Conservation (phyloP, 1,284 basidiomycete genomes). For the Exobasidium cylindrosporum region DNA sequence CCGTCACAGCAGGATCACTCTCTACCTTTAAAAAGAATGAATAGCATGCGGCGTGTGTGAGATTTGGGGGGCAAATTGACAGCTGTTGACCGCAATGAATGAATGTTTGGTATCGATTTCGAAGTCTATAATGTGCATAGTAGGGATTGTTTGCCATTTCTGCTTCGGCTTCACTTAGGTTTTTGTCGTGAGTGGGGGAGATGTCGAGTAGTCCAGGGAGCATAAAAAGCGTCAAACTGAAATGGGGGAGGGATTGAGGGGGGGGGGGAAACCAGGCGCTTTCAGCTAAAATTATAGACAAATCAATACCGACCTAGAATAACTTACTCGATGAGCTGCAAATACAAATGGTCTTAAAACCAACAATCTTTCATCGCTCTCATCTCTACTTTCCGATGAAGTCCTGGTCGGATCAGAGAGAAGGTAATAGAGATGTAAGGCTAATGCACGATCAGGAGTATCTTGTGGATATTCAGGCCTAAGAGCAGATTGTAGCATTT, state of each 20-base stretch:
- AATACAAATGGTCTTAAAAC: constrained; percentile 61
- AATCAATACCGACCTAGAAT: constrained; percentile 3
- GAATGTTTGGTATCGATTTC: constrained; percentile 53
- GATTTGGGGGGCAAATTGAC: constrained; percentile 45
- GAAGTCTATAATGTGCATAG: constrained; percentile 58
- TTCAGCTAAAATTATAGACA: not conserved
- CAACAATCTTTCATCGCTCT: constrained; percentile 60
- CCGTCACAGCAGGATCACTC: constrained; percentile 48
- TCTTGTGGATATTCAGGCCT: constrained; percentile 57
- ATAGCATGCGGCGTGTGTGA: constrained; percentile 54
- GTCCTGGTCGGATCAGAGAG: constrained; percentile 51
- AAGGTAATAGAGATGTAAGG: constrained; percentile 59
- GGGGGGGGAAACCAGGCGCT: not conserved
- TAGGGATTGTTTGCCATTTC: constrained; percentile 47
- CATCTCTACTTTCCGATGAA: constrained; percentile 52
- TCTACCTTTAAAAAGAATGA: constrained; percentile 56
- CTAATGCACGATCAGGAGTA: constrained; percentile 55
- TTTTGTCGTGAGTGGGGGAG: constrained; percentile 18
- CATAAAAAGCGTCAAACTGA: constrained; percentile 60
- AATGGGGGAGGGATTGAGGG: constrained; percentile 11
- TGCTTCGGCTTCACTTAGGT: not conserved
- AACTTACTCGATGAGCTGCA: constrained; percentile 59
- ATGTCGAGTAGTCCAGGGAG: constrained; percentile 58
- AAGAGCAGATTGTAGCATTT: constrained; percentile 54
- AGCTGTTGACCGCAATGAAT: constrained; percentile 55